Conservation (phyloP, 768 basidiomycete genomes). For the Hemileccinum impolitum region DNA sequence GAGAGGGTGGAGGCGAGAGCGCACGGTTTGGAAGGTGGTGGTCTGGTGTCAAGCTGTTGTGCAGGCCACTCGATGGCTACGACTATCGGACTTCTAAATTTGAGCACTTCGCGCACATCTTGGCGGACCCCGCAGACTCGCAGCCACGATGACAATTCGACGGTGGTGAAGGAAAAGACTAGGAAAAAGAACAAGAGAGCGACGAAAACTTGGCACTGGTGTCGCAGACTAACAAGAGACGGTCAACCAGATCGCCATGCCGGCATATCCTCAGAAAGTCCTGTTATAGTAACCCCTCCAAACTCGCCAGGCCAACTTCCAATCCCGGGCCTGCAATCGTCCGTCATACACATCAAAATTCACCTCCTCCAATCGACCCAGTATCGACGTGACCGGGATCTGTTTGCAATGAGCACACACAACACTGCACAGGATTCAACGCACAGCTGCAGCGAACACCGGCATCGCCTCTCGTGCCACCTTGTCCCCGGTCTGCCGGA, state of each 20-base stretch:
- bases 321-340: constrained; percentile 61
- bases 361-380: constrained; percentile 61
- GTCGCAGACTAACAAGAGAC: constrained; percentile 1
- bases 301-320: constrained; percentile 75
- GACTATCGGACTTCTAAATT: constrained; percentile 37
- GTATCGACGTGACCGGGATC: constrained; percentile 66
- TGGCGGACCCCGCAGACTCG: constrained; percentile 31
- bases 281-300: constrained; percentile 51
- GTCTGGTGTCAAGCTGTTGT: constrained; percentile 33
- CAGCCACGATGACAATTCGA: constrained; percentile 11
- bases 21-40: constrained; percentile 33
- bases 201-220: background rate
- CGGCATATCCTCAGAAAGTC: constrained; percentile 33
- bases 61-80: constrained; percentile 28
- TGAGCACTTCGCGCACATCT: constrained; percentile 25
- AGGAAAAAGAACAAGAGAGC: background rate
- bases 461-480: constrained; percentile 62
- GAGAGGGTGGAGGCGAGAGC: constrained; percentile 7
- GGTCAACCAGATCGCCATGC: constrained; percentile 22
- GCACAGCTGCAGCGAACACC: constrained; percentile 67
- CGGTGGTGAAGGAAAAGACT: background rate
- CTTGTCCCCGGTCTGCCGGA: constrained; percentile 49
- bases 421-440: constrained; percentile 28
- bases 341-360: constrained; percentile 73
- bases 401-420: constrained; percentile 26